phyloP scores from a whole-genome alignment of 495 filamentous ascomycete species.

The Filosporella fistucella region DNA sequence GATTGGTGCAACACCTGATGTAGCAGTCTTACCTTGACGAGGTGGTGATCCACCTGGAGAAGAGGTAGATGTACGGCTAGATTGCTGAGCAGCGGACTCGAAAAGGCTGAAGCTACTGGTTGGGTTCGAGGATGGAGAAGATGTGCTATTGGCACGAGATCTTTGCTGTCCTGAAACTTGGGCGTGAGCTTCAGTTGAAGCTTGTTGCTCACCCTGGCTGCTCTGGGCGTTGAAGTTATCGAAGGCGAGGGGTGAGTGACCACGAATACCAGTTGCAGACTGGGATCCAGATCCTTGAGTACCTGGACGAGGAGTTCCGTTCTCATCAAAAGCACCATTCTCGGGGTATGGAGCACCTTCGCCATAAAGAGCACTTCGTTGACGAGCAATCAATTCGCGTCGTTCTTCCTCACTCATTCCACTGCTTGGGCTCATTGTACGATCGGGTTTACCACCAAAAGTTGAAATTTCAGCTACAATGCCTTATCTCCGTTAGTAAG shows the following conservation, averaged over 20 bases:
- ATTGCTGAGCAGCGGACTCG: slow-evolving; percentile 65
- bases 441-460: slow-evolving; percentile 75
- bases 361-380: slow-evolving; percentile 89
- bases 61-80: slow-evolving; percentile 81
- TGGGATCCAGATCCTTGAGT: slow-evolving; percentile 50
- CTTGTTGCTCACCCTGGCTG: slow-evolving; percentile 27
- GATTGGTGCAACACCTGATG: slow-evolving; percentile 79
- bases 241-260: slow-evolving; percentile 47
- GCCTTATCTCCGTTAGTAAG: slow-evolving; percentile 46
- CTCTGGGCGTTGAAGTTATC: slow-evolving; percentile 27
- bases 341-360: slow-evolving; percentile 60
- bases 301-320: slow-evolving; percentile 49
- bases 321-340: slow-evolving; percentile 60
- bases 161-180: slow-evolving; percentile 48
- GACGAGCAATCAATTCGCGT: slow-evolving; percentile 91
- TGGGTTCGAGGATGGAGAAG: slow-evolving; percentile 71
- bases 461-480: slow-evolving; percentile 77
- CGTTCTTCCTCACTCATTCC: slow-evolving; percentile 93
- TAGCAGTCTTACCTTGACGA: slow-evolving; percentile 52
- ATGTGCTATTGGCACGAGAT: slow-evolving; percentile 82
- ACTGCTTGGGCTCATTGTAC: slow-evolving; percentile 78
- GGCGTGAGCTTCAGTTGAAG: slow-evolving; percentile 25
- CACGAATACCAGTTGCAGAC: slow-evolving; percentile 48
- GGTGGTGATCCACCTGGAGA: slow-evolving; percentile 88
- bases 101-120: slow-evolving; percentile 61